These are phyloP conservation scores for Trichosporon sp. DNA, from an alignment of 1,284 basidiomycete genomes.

Conservation along the genomic window DNA sequence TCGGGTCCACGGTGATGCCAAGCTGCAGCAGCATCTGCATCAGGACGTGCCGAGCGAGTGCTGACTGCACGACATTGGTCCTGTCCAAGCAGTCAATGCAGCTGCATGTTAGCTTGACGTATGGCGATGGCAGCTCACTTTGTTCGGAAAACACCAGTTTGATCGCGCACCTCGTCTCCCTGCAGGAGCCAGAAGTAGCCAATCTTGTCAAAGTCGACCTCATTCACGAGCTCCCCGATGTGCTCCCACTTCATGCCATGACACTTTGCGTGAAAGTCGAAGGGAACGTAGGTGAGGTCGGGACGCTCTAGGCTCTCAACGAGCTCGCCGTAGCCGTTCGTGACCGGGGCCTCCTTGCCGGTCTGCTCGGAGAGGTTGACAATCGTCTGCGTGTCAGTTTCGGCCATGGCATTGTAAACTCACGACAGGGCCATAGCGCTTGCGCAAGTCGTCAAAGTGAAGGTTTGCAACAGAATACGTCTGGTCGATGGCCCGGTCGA, in stretches of 20 bases:
- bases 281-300: slow-evolving; percentile 61
- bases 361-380: slow-evolving; percentile 85
- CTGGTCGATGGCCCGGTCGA: slow-evolving; percentile 71
- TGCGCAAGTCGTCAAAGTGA: slow-evolving; percentile 66
- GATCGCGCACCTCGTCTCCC: slow-evolving; percentile 64
- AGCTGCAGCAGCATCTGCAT: slow-evolving; percentile 74
- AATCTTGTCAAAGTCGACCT: slow-evolving; percentile 70
- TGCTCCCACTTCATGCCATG: slow-evolving; percentile 65
- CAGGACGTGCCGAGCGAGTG: slow-evolving; percentile 77
- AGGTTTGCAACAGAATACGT: slow-evolving; percentile 63
- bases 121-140: slow-evolving; percentile 30
- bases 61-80: slow-evolving; percentile 87
- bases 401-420: slow-evolving; percentile 17
- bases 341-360: slow-evolving; percentile 79
- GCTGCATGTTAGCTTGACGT: slow-evolving; percentile 53
- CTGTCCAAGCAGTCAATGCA: slow-evolving; percentile 88
- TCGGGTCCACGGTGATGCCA: slow-evolving; percentile 46
- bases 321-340: slow-evolving; percentile 68
- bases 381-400: slow-evolving; percentile 56
- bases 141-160: slow-evolving; percentile 71
- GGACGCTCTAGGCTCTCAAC: slow-evolving; percentile 57
- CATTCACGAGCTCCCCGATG: slow-evolving; percentile 68
- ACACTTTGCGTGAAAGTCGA: slow-evolving; percentile 85
- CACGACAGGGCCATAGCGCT: slow-evolving; percentile 72
- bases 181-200: slow-evolving; percentile 84